These are phyloP conservation scores for Trypanosoma boissoni DNA, from an alignment of 208 protist species.

Conservation along the genomic window DNA sequence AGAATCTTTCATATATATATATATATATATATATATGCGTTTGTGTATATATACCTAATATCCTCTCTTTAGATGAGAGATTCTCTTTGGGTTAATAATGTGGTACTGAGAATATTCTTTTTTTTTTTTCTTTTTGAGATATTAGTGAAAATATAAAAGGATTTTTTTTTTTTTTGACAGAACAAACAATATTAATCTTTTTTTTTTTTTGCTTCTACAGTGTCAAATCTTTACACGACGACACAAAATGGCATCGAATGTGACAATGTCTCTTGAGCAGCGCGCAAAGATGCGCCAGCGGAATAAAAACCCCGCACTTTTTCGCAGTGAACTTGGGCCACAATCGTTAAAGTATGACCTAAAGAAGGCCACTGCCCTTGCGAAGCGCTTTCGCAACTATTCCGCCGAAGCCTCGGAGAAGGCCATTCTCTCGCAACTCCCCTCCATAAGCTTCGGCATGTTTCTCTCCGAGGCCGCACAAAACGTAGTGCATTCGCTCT, in stretches of 20 bases:
- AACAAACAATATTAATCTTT: constrained; percentile 6
- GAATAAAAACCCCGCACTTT: constrained; percentile 10
- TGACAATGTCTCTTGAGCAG: constrained; percentile 1
- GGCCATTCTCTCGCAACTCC: constrained; percentile 16
- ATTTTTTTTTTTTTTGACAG: constrained; percentile 4
- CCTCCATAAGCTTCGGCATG: constrained; percentile 25
- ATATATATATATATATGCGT: constrained; percentile 1
- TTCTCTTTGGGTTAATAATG: too few relatives aligned
- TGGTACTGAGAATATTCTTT: too few relatives aligned
- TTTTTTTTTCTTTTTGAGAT: background rate
- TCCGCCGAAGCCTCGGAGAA: constrained; percentile 25
- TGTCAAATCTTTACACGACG: background rate
- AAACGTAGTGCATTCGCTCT: constrained; percentile 22
- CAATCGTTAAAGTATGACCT: constrained; percentile 24
- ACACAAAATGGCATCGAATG: background rate
- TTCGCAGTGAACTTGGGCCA: constrained; percentile 12
- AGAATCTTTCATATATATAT: too few relatives aligned
- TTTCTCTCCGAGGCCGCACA: constrained; percentile 28
- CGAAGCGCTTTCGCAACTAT: constrained; percentile 25
- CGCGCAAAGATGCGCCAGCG: constrained; percentile 10
- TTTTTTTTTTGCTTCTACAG: constrained; percentile 1
- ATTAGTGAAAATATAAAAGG: constrained; percentile 18
- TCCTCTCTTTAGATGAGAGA: constrained; percentile 1
- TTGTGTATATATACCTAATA: constrained; percentile 11
- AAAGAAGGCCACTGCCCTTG: constrained; percentile 28